These are phyloP conservation scores for Colletotrichum truncatum DNA, from an alignment of 2,329 filamentous ascomycete species.

Conservation along the genomic window DNA sequence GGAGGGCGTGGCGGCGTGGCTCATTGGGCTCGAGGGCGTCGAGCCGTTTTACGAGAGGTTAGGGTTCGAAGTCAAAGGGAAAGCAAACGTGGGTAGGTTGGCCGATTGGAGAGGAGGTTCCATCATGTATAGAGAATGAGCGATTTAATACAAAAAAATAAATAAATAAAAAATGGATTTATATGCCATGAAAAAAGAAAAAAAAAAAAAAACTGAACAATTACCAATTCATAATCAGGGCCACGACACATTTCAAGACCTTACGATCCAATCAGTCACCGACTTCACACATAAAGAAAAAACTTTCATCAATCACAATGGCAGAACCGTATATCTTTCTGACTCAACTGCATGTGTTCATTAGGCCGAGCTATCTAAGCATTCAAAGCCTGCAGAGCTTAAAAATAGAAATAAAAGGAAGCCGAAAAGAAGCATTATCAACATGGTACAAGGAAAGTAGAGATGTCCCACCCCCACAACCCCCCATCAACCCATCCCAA, in stretches of 20 bases:
- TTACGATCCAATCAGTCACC: too few species aligned
- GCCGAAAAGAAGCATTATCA: not conserved
- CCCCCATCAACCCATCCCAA: not conserved
- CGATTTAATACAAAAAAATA: not conserved
- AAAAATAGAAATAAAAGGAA: not conserved
- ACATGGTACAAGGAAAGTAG: slow-evolving; percentile 3
- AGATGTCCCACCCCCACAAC: not conserved
- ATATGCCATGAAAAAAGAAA: not conserved
- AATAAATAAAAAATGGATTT: not conserved
- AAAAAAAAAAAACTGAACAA: not conserved
- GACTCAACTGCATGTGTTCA: slow-evolving; percentile 21
- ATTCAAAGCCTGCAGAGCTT: slow-evolving; percentile 26
- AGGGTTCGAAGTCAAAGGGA: slow-evolving; percentile 45
- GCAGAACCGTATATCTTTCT: not conserved
- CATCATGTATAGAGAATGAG: slow-evolving; percentile 47
- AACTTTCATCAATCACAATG: not conserved
- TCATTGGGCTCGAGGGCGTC: slow-evolving; percentile 42
- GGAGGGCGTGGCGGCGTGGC: slow-evolving; percentile 41
- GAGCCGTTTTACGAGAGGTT: slow-evolving; percentile 43
- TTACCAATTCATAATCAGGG: too few species aligned
- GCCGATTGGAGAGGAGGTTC: slow-evolving; percentile 45
- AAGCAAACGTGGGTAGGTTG: slow-evolving; percentile 46
- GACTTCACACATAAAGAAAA: not conserved
- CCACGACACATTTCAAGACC: too few species aligned
- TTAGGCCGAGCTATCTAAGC: slow-evolving; percentile 33